phyloP scores from a whole-genome alignment of 2,329 filamentous ascomycete species.

The Stagonosporopsis chrysanthemi region DNA sequence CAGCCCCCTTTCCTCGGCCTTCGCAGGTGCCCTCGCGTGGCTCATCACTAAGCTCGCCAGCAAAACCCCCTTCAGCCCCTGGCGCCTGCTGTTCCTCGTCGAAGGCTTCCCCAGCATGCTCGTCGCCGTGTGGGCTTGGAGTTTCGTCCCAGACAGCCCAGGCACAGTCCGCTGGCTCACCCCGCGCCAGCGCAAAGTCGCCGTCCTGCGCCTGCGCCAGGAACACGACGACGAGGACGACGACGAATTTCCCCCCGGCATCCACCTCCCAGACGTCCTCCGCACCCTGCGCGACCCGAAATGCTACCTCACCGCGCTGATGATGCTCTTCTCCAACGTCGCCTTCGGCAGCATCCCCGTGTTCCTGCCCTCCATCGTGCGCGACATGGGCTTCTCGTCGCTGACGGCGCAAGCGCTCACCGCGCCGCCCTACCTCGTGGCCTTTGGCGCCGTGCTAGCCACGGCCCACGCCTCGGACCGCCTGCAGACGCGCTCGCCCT shows the following conservation, averaged over 20 bases:
- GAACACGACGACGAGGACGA: slow-evolving; percentile 55
- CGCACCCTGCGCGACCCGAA: slow-evolving; percentile 70
- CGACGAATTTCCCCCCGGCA: slow-evolving; percentile 44
- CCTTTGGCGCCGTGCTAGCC: slow-evolving; percentile 74
- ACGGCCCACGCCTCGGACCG: slow-evolving; percentile 78
- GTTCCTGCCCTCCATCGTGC: slow-evolving; percentile 82
- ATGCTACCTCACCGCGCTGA: slow-evolving; percentile 76
- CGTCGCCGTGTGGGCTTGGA: slow-evolving; percentile 76
- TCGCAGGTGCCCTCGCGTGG: slow-evolving; percentile 82
- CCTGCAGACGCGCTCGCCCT: slow-evolving; percentile 66
- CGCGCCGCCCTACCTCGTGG: slow-evolving; percentile 80
- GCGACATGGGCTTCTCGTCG: slow-evolving; percentile 75
- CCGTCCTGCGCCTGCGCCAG: slow-evolving; percentile 69
- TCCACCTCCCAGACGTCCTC: slow-evolving; percentile 65
- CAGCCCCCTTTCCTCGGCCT: slow-evolving; percentile 66
- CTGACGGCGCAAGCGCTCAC: slow-evolving; percentile 77
- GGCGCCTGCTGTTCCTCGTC: slow-evolving; percentile 83
- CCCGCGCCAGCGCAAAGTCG: slow-evolving; percentile 65
- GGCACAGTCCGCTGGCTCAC: slow-evolving; percentile 54
- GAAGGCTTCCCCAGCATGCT: slow-evolving; percentile 87
- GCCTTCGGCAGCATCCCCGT: slow-evolving; percentile 88
- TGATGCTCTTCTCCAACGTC: slow-evolving; percentile 89
- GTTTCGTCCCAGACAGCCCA: slow-evolving; percentile 78
- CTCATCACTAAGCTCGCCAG: slow-evolving; percentile 74
- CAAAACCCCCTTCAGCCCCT: slow-evolving; percentile 74